phyloP scores from a whole-genome alignment of 192 early-diverging fungal genomes.

The Helicostylum pulchrum region DNA sequence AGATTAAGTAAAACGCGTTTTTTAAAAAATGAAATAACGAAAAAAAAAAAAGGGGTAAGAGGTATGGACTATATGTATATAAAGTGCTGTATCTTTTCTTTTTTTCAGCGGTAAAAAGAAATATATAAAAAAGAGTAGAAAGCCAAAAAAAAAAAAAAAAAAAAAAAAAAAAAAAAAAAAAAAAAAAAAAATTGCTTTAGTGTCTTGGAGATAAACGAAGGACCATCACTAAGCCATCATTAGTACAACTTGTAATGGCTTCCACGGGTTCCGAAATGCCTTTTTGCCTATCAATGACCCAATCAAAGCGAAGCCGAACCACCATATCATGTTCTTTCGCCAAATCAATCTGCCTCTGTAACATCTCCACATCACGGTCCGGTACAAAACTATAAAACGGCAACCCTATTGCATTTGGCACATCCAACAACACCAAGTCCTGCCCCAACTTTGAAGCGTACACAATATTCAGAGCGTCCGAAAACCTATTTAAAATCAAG shows the following conservation, averaged over 20 bases:
- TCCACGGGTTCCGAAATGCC: constrained; percentile 9
- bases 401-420: background rate
- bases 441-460: constrained; percentile 4
- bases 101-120: too few relatives aligned
- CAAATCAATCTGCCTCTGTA: constrained; percentile 11
- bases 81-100: too few relatives aligned
- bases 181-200: background rate
- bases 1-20: too few relatives aligned
- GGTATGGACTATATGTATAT: too few relatives aligned
- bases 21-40: too few relatives aligned
- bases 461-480: constrained; percentile 5
- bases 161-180: background rate
- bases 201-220: constrained; percentile 11
- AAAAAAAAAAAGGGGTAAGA: too few relatives aligned
- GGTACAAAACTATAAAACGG: constrained; percentile 17
- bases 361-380: background rate
- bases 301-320: constrained; percentile 23
- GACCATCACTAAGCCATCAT: constrained; percentile 26
- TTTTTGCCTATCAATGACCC: constrained; percentile 11
- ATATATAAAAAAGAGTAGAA: too few relatives aligned
- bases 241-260: constrained; percentile 11
- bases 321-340: constrained; percentile 15
- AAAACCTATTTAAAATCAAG: constrained; percentile 23
- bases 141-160: background rate
- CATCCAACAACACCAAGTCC: background rate